Evolutionary conservation across 148 eudicot species (phyloP), one percentile per base, ranked within the genome.

Genomic region (Rhododendron molle): DNA sequence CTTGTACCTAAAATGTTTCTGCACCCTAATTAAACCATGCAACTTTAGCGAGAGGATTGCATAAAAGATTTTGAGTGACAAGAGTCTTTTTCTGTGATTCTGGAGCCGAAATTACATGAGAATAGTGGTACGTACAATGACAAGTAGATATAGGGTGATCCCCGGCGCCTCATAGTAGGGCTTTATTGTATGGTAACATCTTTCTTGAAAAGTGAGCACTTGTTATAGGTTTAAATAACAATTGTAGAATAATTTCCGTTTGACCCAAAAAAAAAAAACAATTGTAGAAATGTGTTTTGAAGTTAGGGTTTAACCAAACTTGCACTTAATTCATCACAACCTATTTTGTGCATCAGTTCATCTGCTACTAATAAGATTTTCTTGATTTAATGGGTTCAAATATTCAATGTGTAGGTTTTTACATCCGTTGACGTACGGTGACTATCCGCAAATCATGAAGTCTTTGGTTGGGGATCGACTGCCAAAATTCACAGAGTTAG

Each of bases 391-490:
- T 60, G 77, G 81, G 76, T 74, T 9, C 0, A 56, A 62, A 52
- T 69, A 32, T 76, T 72, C 23, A 26, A 49, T 23, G 16, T 73
- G 30, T 80, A 93, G 95, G 95, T 89, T 87, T 62, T 81, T 92
- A 74, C 87, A 92, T 44, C 95, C 95, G 20, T 12, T 93, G 1
- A 86, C 88, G 3, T 86, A 60, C 8, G 95, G 95, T 46, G 86
- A 88, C 18, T 93, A 93, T 83, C 93, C 95, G 40, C 83, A 43
- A 6, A 76, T 20, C n/a, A 93, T 93, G 93, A 47, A 79, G 1
- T 40, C 83, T 0, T 36, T 91, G 12, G 92, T 90, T 1, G 76
- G 86, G 46, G 83, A 81, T 1, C 85, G 95, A 43, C 46, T 93
- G 58, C 95, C 95, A 2, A 82, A 87, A 23, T 88, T 91, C 79